A percentile compares a stretch with the other conserved stretches of the same genome.
phyloP scores from a whole-genome alignment of 2,329 filamentous ascomycete species.

The Nemania sp. region DNA sequence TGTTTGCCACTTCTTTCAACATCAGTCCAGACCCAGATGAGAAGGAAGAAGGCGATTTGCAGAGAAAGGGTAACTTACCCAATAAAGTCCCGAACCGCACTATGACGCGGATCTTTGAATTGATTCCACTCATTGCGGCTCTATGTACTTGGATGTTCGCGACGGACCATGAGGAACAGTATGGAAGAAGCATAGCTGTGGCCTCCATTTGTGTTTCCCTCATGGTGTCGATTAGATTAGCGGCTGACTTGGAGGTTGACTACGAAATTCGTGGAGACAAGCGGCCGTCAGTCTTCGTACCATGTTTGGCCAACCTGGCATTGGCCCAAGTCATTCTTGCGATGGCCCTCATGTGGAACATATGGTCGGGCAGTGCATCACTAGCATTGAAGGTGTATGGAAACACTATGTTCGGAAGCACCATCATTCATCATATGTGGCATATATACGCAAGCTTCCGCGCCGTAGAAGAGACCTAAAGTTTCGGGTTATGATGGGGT shows the following conservation, averaged over 20 bases:
- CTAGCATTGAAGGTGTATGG: constrained; percentile 45
- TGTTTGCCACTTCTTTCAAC: constrained; percentile 52
- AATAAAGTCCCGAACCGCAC: constrained; percentile 39
- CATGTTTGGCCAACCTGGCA: constrained; percentile 48
- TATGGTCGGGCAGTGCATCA: constrained; percentile 46
- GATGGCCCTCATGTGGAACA: constrained; percentile 47
- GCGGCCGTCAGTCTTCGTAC: constrained; percentile 41
- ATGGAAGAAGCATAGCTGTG: constrained; percentile 46
- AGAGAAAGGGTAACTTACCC: constrained; percentile 18
- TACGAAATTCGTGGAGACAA: constrained; percentile 41
- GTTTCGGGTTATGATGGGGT: background rate
- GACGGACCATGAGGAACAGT: constrained; percentile 45
- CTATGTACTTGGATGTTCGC: constrained; percentile 48
- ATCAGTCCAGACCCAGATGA: constrained; percentile 50
- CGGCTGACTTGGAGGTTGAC: constrained; percentile 50
- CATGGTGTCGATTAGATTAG: constrained; percentile 50
- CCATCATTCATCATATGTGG: constrained; percentile 50
- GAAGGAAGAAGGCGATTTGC: constrained; percentile 23
- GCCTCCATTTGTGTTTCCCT: constrained; percentile 47
- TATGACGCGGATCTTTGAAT: constrained; percentile 44
- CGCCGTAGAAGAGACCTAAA: background rate
- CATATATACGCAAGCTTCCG: constrained; percentile 44
- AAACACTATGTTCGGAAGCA: constrained; percentile 46
- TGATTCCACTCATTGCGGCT: constrained; percentile 46
- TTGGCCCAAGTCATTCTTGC: constrained; percentile 45